A percentile compares a stretch with the other conserved stretches of the same genome.
phyloP scores from a whole-genome alignment of 208 protist genomes.

The Tritrichomonas musculus region DNA sequence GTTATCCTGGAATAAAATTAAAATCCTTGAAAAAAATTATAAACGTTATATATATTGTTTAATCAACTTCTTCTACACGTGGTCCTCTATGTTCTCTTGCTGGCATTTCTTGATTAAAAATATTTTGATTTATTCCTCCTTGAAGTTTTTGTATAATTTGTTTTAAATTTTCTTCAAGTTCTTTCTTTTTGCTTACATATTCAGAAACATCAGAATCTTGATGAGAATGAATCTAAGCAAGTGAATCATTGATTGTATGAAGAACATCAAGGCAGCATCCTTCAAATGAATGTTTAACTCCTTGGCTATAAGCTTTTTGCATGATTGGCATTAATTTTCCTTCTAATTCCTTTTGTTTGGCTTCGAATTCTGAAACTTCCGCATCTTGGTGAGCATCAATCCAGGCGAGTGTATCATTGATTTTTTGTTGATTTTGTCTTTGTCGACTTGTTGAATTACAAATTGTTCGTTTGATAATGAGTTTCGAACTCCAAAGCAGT shows the following conservation, averaged over 20 bases:
- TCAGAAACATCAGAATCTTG: background rate
- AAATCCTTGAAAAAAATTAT: no score
- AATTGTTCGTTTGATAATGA: background rate
- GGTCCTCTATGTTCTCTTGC: background rate
- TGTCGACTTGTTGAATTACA: background rate
- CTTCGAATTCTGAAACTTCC: background rate
- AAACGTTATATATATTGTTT: no score
- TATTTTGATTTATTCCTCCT: no score
- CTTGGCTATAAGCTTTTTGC: slow-evolving; percentile 57
- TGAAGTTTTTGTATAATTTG: no score
- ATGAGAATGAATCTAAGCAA: slow-evolving; percentile 36
- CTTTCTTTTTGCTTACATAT: no score
- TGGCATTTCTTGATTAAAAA: no score
- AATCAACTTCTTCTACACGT: background rate
- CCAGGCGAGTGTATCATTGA: background rate
- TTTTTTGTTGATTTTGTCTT: background rate
- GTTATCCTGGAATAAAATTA: no score
- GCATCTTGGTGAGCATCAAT: background rate
- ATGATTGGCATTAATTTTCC: background rate
- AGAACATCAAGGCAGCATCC: slow-evolving; percentile 33
- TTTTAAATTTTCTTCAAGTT: no score
- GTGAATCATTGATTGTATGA: slow-evolving; percentile 49
- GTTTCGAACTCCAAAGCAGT: slow-evolving; percentile 42
- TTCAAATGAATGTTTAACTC: slow-evolving; percentile 28
- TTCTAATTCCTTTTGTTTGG: background rate